These are phyloP conservation scores for Coniochaeta pulveracea DNA, from an alignment of 2,329 filamentous ascomycete genomes.

Conservation along the genomic window DNA sequence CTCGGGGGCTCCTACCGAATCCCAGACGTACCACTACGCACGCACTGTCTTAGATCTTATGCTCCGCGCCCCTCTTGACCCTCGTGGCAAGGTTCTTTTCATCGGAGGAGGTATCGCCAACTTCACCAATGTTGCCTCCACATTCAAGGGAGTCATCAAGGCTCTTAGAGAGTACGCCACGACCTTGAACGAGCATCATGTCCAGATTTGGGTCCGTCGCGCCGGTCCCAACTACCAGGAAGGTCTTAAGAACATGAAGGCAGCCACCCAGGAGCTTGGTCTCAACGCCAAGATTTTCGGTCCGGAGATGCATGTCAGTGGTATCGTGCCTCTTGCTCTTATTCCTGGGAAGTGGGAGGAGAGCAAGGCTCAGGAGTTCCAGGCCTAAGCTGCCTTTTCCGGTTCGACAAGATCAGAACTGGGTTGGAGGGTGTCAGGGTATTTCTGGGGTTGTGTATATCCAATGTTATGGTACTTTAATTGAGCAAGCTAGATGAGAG, in stretches of 20 bases:
- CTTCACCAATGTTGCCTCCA: slow-evolving; percentile 99
- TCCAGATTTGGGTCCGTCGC: slow-evolving; percentile 89
- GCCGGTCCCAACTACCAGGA: slow-evolving; percentile 98
- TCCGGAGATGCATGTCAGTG: slow-evolving; percentile 89
- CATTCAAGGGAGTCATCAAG: slow-evolving; percentile 99
- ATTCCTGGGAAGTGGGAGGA: slow-evolving; percentile 52
- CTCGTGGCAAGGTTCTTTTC: slow-evolving; percentile 97
- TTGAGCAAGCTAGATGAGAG: too few species aligned
- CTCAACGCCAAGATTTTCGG: slow-evolving; percentile 57
- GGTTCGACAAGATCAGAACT: too few species aligned
- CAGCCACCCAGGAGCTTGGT: slow-evolving; percentile 83
- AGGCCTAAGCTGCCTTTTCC: slow-evolving; percentile 35
- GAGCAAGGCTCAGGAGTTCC: slow-evolving; percentile 51
- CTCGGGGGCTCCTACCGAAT: slow-evolving; percentile 97
- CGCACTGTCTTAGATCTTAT: slow-evolving; percentile 94
- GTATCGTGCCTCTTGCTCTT: slow-evolving; percentile 90
- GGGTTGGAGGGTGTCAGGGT: too few species aligned
- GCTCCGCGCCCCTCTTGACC: slow-evolving; percentile 75
- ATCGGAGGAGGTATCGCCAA: slow-evolving; percentile 99
- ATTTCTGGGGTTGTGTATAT: too few species aligned
- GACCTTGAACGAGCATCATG: slow-evolving; percentile 87
- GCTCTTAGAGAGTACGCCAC: slow-evolving; percentile 84
- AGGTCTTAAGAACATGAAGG: slow-evolving; percentile 99
- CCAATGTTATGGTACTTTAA: too few species aligned
- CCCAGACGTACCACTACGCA: slow-evolving; percentile 98